Percentiles rank a stretch among this genome's conserved stretches.
Conservation (phyloP, 768 basidiomycete species). For the Russula earlei region DNA sequence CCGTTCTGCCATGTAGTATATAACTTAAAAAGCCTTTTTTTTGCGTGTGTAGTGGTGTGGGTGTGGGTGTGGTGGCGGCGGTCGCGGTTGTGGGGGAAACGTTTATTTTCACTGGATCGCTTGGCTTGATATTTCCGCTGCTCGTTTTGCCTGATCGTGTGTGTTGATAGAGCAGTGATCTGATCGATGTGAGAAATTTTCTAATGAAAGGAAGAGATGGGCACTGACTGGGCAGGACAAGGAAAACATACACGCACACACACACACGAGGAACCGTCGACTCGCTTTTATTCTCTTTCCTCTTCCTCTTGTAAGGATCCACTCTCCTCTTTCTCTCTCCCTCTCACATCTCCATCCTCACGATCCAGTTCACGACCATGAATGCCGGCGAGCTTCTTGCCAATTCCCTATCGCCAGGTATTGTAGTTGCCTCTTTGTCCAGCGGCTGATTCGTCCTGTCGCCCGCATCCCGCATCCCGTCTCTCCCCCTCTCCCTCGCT, state of each 20-base stretch:
- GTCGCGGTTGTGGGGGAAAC: too few species aligned
- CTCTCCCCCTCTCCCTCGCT: conserved; percentile 17
- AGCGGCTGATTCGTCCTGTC: background rate
- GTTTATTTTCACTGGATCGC: too few species aligned
- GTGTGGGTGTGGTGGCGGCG: background rate
- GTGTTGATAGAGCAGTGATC: too few species aligned
- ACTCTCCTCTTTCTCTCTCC: background rate
- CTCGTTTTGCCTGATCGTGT: too few species aligned
- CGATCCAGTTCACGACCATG: conserved; percentile 43
- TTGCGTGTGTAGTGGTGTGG: background rate
- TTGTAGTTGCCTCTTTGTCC: conserved; percentile 26
- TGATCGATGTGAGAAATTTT: too few species aligned
- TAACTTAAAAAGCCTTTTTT: background rate
- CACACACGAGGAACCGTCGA: background rate
- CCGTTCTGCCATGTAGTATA: conserved; percentile 45
- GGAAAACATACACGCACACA: background rate
- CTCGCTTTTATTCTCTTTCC: background rate
- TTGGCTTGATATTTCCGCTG: too few species aligned
- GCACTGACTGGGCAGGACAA: too few species aligned
- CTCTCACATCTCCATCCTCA: background rate
- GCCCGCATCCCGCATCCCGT: conserved; percentile 21
- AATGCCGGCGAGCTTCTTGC: conserved; percentile 86
- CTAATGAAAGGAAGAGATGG: too few species aligned
- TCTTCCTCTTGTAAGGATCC: background rate
- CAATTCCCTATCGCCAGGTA: conserved; percentile 87